A percentile compares a stretch with the other conserved stretches of the same genome.
Evolutionary conservation across 768 basidiomycete species (phyloP).

Genomic region (Trametes maxima): DNA sequence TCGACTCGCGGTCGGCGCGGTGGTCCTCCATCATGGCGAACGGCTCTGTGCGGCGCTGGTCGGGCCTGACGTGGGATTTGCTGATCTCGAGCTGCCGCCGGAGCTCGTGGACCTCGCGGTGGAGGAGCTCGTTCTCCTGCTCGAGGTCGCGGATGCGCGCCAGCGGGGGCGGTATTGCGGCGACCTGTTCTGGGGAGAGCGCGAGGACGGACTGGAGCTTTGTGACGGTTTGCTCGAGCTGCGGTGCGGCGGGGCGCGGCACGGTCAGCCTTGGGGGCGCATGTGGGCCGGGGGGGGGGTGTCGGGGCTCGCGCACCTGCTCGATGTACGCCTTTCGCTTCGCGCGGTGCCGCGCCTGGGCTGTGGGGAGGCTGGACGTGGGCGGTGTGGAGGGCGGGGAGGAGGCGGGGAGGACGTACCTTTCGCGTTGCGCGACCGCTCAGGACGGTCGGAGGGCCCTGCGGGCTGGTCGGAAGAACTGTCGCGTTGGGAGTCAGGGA

Average conservation of each 20-base stretch:
- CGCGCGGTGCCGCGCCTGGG: conserved; percentile 87
- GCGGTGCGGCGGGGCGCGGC: conserved; percentile 7
- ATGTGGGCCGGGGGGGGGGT: not conserved
- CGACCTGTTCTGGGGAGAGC: conserved; percentile 73
- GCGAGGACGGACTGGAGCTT: conserved; percentile 79
- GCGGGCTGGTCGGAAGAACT: conserved; percentile 21
- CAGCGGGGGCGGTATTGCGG: conserved; percentile 70
- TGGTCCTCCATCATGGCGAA: conserved; percentile 25
- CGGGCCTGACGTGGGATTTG: conserved; percentile 29
- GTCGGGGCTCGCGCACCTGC: conserved; percentile 52
- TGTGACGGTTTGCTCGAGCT: conserved; percentile 87
- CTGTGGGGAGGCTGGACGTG: conserved; percentile 54
- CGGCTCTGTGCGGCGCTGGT: conserved; percentile 23
- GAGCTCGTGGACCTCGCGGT: conserved; percentile 74
- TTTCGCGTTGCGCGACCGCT: conserved; percentile 32
- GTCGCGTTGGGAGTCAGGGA: conserved; percentile 20
- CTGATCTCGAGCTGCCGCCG: conserved; percentile 56
- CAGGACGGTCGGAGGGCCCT: conserved; percentile 23
- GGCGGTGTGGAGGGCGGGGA: not conserved
- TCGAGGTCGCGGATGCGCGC: conserved; percentile 81
- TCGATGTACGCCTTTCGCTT: conserved; percentile 94
- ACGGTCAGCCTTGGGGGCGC: not conserved
- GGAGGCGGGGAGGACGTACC: conserved; percentile 17
- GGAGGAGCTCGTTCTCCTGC: conserved; percentile 72
- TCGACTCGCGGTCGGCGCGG: conserved; percentile 30